Evolutionary conservation across 2,329 filamentous ascomycete species (phyloP), one percentile per base, ranked within the genome.

Genomic region (Scedosporium aurantiacum): DNA sequence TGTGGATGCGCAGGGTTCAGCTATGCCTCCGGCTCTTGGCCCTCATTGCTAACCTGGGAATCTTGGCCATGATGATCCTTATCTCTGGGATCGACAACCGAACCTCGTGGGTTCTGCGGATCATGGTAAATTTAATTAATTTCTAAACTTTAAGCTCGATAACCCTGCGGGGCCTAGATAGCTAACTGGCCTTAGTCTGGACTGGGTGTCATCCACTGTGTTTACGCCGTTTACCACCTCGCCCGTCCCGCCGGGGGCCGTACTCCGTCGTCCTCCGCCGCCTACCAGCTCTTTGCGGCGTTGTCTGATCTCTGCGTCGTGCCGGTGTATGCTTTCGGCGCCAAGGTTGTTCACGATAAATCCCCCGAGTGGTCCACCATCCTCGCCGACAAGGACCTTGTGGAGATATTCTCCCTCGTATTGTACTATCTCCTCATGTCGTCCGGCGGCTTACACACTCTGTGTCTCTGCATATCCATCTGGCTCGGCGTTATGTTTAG

Each of bases 261-360:
- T 59, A 85, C 91, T 0, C 86, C 93, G 0, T 87, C 80, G 3
- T 96, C 90, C 23, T 90, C 91, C 18, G 87, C 90, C 14, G 93
- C 90, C 65, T 97, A 97, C 73, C 91, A 95, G 73, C 75, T 94
- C 62, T 97, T 97, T 71, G 85, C 91, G 2, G 79, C 83, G 10
- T 75, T 91, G 52, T 82, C 88, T 50, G 93, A 97, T 71, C 68
- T 84, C 14, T 75, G 75, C 10, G 73, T 82, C 54, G 66, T 82
- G 27, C 78, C 81, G 7, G 74, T 86, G 43, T 87, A 83, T 68
- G 76, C 77, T 5, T 86, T 83, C 64, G 80, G 80, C 5, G 77
- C 76, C 2, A 69, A 82, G 55, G 73, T 76, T 5, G 74, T 76
- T 10, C 72, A 76, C 57, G 76, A 74, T 59, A 75, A 80, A 41